Base-by-base conservation (phyloP, 345 rosid species). In the Eucalyptus polyanthemos region DNA sequence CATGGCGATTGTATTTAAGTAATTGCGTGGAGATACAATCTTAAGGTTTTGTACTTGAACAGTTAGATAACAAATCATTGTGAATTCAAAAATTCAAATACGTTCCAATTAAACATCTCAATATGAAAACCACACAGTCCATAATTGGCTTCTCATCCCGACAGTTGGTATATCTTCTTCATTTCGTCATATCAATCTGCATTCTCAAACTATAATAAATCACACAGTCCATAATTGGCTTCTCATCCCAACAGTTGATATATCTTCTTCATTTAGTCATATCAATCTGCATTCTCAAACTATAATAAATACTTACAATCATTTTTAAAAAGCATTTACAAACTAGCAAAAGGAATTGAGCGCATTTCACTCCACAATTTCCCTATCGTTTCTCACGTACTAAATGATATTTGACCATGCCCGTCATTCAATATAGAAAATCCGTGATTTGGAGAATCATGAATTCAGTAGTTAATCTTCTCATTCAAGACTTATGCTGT, bases 381-480 rank as follows among this genome's bases (percentile, higher is more conserved):
- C 27, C 45, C 14, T 72, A 72, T 19, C 5, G 2, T 65, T 0
- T n/a, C 76, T 4, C 10, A 2, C 0, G 1, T 65, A n/a, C 37
- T 65, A 31, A 21, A 37, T 19, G 45, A 72, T 72, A 19, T 72
- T 37, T 72, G 1, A 21, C 45, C 27, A 6, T 3, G 5, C 14
- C 8, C 14, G 2, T 72, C 25, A 6, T 19, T 34, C 25, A 10
- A 9, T 14, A 72, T 21, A 40, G 24, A 72, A 72, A 34, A 72
- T 72, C 25, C 8, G 2, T 2, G 81, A 72, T 37, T 10, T 72
- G 81, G 45, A 72, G 25, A 19, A 37, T 72, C 14, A 72, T 0
- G 3, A 72, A 11, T 69, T 37, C 4, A 6, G 13, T 72, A 72
- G 45, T 72, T 37, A 72, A 37, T 37, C 81, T 37, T 37, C 27